Base-by-base conservation (phyloP, 257 asterid genomes). In the Jasminum sambac region DNA sequence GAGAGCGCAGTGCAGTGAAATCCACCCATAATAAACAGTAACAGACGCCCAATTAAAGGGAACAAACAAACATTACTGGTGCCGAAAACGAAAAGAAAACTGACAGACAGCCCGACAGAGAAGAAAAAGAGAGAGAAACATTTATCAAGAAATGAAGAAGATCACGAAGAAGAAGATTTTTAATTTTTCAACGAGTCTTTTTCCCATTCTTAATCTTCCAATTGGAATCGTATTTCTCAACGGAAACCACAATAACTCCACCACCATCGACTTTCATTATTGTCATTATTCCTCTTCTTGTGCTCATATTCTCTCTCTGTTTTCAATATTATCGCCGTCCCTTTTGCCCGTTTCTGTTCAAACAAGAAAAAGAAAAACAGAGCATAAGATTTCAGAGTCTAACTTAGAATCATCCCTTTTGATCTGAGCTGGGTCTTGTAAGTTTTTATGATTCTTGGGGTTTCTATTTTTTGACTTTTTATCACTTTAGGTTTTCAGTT, bases 191-290 rank as follows among this genome's bases (percentile, higher is more conserved):
- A 82, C 82, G 76, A 52, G 61, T 67, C 69, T 52, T 66, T 66
- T 63, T n/a, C 62, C 65, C 9, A 65, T 67, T 72, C 72, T 74
- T 69, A 57, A 69, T 37, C 81, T 72, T 79, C 78, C 64, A 74
- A 80, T 80, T 79, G 84, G 91, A 86, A 71, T 86, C 91, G 71
- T 74, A 63, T 76, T 71, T 76, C 83, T 78, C 82, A 82, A 80
- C 87, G 84, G 66, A 81, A 55, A 55, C 62, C 10, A 21, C 34
- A 78, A 55, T 55, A 55, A 80, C 14, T 55, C 62, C 62, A 19
- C 62, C 16, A 55, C 16, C 36, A 55, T 19, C 34, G 21, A 79
- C 62, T 78, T 68, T 73, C 84, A 79, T 83, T 75, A 83, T 84
- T 78, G 60, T 19, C 30, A 19, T 52, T 52, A 52, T 52, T 52